A percentile compares a stretch with the other conserved stretches of the same genome.
These are phyloP conservation scores for Lenwebbia sp. DNA, from an alignment of 345 rosid species.

Conservation along the genomic window DNA sequence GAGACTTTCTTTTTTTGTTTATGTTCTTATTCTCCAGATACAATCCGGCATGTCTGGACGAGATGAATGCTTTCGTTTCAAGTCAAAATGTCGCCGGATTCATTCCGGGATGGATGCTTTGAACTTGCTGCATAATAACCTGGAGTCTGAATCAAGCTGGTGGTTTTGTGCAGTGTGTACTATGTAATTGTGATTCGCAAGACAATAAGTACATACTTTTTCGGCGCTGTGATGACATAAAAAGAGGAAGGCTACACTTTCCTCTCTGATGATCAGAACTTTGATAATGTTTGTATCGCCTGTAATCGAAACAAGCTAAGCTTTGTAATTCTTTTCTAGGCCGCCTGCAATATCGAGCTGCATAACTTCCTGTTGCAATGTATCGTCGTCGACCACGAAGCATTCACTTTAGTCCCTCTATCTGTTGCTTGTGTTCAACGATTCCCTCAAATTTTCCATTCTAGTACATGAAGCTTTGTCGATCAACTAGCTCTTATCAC, in stretches of 20 bases:
- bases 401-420: not conserved
- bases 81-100: constrained; percentile 22
- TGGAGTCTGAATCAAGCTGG: not conserved
- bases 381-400: not conserved
- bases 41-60: constrained; percentile 13
- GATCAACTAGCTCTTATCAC: not conserved
- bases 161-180: not conserved
- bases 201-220: not conserved
- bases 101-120: constrained; percentile 44
- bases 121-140: not conserved
- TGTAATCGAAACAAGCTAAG: not conserved
- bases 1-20: not conserved
- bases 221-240: not conserved
- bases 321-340: not conserved
- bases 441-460: not conserved
- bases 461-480: not conserved
- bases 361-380: not conserved
- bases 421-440: not conserved
- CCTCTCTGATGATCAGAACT: not conserved
- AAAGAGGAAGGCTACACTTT: not conserved
- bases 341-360: not conserved
- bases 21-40: constrained; percentile 12
- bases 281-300: not conserved
- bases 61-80: constrained; percentile 1
- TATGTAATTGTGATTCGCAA: not conserved